Percentiles rank a stretch among this genome's conserved stretches.
phyloP scores from a whole-genome alignment of 805 yeast species.

The Yarrowia sp. region DNA sequence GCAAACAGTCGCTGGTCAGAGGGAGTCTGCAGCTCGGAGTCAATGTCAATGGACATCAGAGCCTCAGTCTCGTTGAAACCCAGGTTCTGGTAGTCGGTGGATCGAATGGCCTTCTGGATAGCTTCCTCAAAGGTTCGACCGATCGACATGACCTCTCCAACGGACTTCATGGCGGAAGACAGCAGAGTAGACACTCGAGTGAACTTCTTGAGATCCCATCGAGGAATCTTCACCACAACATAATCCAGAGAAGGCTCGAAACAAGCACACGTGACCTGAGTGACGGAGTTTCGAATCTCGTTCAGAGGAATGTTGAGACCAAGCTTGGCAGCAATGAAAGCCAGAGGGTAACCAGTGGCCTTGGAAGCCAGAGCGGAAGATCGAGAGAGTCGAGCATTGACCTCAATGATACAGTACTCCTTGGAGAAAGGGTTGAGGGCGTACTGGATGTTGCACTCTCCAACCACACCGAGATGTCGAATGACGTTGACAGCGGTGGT shows the following conservation, averaged over 20 bases:
- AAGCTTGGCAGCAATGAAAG: constrained; percentile 95
- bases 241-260: constrained; percentile 97
- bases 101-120: constrained; percentile 94
- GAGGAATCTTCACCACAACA: constrained; percentile 95
- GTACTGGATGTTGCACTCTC: constrained; percentile 98
- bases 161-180: constrained; percentile 95
- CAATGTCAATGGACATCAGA: constrained; percentile 87
- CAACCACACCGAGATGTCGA: constrained; percentile 97
- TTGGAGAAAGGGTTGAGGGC: constrained; percentile 90
- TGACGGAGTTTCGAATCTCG: constrained; percentile 89
- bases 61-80: constrained; percentile 85
- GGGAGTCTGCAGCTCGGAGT: constrained; percentile 90
- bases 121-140: constrained; percentile 98
- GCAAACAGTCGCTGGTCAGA: constrained; percentile 97
- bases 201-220: constrained; percentile 98
- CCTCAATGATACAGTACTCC: constrained; percentile 97
- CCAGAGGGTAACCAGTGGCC: constrained; percentile 98
- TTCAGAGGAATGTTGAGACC: constrained; percentile 90
- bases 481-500: constrained; percentile 96
- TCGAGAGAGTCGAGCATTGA: constrained; percentile 94
- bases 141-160: constrained; percentile 97
- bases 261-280: constrained; percentile 91
- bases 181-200: constrained; percentile 84
- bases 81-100: constrained; percentile 91
- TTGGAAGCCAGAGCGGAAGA: constrained; percentile 99